A percentile compares a stretch with the other conserved stretches of the same genome.
These are phyloP conservation scores for Acmispon strigosus DNA, from an alignment of 306 rosid genomes.

Conservation along the genomic window DNA sequence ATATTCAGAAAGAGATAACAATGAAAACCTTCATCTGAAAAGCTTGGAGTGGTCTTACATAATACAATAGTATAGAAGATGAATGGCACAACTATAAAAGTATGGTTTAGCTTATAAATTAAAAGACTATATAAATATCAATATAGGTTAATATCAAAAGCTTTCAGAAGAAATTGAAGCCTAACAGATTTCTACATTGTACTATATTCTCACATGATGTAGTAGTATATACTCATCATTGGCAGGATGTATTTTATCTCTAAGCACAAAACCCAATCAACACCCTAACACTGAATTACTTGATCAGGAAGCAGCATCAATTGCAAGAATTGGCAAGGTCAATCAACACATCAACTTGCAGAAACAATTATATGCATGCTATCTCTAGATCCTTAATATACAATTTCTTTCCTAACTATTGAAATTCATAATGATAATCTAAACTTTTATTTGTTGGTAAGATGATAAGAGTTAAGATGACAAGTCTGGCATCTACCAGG, in stretches of 20 bases:
- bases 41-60: neutral
- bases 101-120: neutral
- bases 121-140: neutral
- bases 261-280: neutral
- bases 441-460: no score
- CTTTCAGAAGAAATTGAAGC: neutral
- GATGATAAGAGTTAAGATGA: no score
- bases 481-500: no score
- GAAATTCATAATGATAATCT: no score
- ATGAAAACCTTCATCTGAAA: neutral
- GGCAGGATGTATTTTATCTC: neutral
- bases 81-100: neutral
- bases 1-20: neutral
- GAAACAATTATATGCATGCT: neutral
- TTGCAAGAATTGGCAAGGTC: neutral
- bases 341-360: neutral
- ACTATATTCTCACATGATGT: neutral
- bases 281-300: neutral
- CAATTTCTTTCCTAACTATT: neutral
- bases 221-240: neutral
- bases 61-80: neutral
- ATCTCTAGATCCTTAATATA: constrained; percentile 4
- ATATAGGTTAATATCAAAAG: neutral
- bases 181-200: neutral
- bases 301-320: neutral